Conservation (phyloP, 805 yeast genomes). For the Candida ortonii region DNA sequence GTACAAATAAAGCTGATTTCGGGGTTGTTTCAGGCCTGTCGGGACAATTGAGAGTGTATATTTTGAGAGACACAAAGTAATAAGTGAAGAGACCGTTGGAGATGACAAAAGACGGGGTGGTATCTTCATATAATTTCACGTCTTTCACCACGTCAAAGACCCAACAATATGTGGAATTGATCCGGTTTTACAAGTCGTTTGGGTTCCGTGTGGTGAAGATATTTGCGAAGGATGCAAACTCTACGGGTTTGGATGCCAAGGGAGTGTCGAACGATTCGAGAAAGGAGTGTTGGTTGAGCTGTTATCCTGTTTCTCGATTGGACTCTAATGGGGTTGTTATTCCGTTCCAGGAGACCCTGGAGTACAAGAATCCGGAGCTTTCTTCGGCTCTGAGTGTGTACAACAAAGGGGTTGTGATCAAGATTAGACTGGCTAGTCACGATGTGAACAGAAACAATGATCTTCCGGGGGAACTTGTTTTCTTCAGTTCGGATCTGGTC, state of each 20-base stretch:
- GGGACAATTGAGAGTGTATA: no score
- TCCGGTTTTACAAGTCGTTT: constrained; percentile 54
- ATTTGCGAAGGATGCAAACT: constrained; percentile 51
- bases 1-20: no score
- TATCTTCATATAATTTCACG: constrained; percentile 44
- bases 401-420: constrained; percentile 44
- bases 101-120: constrained; percentile 5
- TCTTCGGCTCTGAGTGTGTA: constrained; percentile 9
- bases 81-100: no score
- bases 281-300: constrained; percentile 70
- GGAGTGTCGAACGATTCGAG: constrained; percentile 68
- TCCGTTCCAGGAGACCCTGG: constrained; percentile 39
- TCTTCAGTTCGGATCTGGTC: constrained; percentile 40
- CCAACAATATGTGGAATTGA: constrained; percentile 42
- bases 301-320: constrained; percentile 47
- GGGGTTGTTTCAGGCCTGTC: no score
- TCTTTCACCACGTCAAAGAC: constrained; percentile 59
- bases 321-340: constrained; percentile 18
- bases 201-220: constrained; percentile 63
- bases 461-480: constrained; percentile 37
- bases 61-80: no score
- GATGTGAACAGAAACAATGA: constrained; percentile 35
- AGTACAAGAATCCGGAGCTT: constrained; percentile 24
- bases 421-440: constrained; percentile 41
- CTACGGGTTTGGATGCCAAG: constrained; percentile 31